Evolutionary conservation across 441 rosid genomes (phyloP), one percentile per base, ranked within the genome.

Genomic region (Populus trichocarpa): DNA sequence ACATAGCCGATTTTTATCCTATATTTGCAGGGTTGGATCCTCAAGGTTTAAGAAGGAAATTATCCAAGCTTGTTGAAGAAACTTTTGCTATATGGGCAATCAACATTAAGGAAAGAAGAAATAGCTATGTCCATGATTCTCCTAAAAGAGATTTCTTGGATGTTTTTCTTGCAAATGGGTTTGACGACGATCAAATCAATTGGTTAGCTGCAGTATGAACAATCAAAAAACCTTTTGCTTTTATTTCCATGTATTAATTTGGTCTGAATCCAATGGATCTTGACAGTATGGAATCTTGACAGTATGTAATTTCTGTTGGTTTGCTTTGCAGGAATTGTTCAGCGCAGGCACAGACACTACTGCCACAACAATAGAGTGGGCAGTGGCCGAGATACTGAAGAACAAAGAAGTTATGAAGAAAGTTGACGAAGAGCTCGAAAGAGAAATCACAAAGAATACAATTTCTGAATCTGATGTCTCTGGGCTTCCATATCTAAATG

Each of bases 341-440:
- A 78, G 83, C 32, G 97, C 91, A 22, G 91, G 94, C 50, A 83
- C 88, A 1, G 94, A 90, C 69, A 85, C 94, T 8, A 83, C 83
- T 6, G 73, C 88, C 75, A 79, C 87, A 61, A 80, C 88, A 20
- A 76, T 89, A 25, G 90, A 84, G 67, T 90, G 93, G 97, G 86
- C 86, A 74, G 86, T 92, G 90, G 82, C 92, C 57, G 89, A 87
- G 81, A 87, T 90, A 35, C 75, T 81, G 20, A 80, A 73, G 79
- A 89, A 89, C 69, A 86, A 79, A 6, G 74, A 73, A 72, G 90
- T 70, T 20, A 81, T 87, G 86, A 74, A 32, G 36, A 89, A 69
- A 46, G 87, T 85, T 11, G 84, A 81, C 65, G 85, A 86, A 1
- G 91, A 90, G 77, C 81, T 87, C 13, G 46, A 84, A 32, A 73